These are phyloP conservation scores for Wallacemonas sp. DNA, from an alignment of 208 protist species.

Conservation along the genomic window DNA sequence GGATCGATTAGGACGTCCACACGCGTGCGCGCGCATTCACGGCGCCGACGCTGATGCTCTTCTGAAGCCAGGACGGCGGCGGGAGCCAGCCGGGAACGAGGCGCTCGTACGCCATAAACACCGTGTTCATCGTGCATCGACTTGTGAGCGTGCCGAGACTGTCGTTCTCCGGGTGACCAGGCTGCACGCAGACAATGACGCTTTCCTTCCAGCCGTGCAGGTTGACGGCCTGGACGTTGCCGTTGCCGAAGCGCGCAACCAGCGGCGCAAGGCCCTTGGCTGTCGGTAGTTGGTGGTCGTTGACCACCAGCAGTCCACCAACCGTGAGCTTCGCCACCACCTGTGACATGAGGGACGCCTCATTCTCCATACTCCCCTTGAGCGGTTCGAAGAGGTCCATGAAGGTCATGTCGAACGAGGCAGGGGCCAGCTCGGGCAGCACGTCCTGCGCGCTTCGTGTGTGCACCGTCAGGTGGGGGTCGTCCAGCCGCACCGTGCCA, in stretches of 20 bases:
- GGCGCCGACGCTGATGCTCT: constrained; percentile 14
- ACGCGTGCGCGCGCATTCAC: constrained; percentile 19
- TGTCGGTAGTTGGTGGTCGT: constrained; percentile 71
- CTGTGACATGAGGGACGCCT: constrained; percentile 28
- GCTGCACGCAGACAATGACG: constrained; percentile 56
- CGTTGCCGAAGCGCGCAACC: constrained; percentile 42
- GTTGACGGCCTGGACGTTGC: constrained; percentile 73
- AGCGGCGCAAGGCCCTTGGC: constrained; percentile 35
- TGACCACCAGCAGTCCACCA: constrained; percentile 70
- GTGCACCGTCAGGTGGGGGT: constrained; percentile 48
- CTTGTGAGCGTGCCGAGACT: constrained; percentile 18
- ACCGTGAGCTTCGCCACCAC: constrained; percentile 37
- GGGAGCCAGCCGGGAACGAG: constrained; percentile 45
- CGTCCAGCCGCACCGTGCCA: constrained; percentile 30
- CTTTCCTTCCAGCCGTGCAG: constrained; percentile 80
- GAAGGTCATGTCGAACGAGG: constrained; percentile 58
- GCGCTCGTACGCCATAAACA: constrained; percentile 37
- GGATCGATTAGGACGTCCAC: constrained; percentile 30
- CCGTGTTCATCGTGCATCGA: constrained; percentile 6
- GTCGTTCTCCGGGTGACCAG: constrained; percentile 28
- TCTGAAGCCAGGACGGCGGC: constrained; percentile 37
- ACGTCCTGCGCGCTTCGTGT: constrained; percentile 30
- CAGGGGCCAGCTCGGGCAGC: constrained; percentile 12
- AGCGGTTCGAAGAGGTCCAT: constrained; percentile 85
- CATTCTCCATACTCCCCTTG: constrained; percentile 54